Evolutionary conservation across 139 green algal genomes (phyloP).

Genomic region (Spirogloea muscicola): DNA sequence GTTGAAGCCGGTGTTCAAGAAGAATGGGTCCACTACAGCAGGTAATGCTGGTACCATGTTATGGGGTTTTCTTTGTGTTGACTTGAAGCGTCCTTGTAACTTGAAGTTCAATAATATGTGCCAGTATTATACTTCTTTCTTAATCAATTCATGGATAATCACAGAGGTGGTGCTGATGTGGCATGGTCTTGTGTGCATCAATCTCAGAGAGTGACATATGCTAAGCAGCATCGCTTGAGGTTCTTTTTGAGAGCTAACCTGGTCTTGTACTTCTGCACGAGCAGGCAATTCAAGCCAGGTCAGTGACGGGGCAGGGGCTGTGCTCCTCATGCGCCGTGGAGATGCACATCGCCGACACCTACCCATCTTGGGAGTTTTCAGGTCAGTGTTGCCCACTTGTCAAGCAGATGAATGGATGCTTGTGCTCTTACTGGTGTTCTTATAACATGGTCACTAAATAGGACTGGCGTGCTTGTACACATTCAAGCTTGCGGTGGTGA

Average conservation of each 20-base stretch:
- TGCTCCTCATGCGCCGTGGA: slow-evolving; percentile 86
- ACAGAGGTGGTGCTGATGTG: too few species aligned
- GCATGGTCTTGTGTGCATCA: too few species aligned
- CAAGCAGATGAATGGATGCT: neutral
- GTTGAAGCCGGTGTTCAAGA: slow-evolving; percentile 88
- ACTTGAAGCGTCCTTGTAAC: too few species aligned
- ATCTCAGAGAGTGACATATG: too few species aligned
- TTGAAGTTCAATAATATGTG: too few species aligned
- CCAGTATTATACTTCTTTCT: too few species aligned
- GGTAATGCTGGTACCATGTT: slow-evolving; percentile 56
- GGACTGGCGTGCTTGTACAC: neutral
- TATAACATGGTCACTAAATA: neutral
- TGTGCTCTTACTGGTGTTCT: neutral
- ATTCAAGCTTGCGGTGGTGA: neutral
- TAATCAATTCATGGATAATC: too few species aligned
- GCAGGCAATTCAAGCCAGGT: slow-evolving; percentile 64
- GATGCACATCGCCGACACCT: slow-evolving; percentile 78
- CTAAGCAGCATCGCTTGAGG: too few species aligned
- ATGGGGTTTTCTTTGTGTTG: too few species aligned
- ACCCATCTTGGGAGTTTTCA: slow-evolving; percentile 88
- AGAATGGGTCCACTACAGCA: slow-evolving; percentile 87
- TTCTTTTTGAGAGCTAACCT: too few species aligned
- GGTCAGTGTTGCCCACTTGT: slow-evolving; percentile 39
- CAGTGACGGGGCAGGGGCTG: slow-evolving; percentile 86
- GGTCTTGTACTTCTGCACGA: too few species aligned